Evolutionary conservation across 2,329 filamentous ascomycete genomes (phyloP), one percentile per base, ranked within the genome.

Genomic region (Cercospora nicotianae): DNA sequence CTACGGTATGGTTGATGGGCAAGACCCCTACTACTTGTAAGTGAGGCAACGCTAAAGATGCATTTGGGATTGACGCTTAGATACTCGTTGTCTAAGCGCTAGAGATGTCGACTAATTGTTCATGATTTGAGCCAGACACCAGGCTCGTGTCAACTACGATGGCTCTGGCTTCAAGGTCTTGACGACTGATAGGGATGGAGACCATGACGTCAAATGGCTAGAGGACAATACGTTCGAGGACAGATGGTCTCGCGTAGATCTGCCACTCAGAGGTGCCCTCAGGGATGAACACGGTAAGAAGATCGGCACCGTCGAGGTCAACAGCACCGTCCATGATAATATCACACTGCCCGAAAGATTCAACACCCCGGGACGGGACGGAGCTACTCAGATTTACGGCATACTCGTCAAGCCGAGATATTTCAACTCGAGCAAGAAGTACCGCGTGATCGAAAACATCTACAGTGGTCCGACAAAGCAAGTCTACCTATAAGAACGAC

Each of bases 11-110:
- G 53, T 64, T 20, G 48, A 60, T 53, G 60, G 36, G 16, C 65
- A 67, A 31, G 60, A 63, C 18, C 65, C 65, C 10, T 63, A 63
- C 36, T 31, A 60, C 23, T 58, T 60, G 36, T 61, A 67, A 23
- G 7, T 67, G 51, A 48, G 10, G 45, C 45, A 18, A 23, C 23
- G 45, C 45, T 48, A 7, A n/a, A 48, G 9, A 23, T 23, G 8
- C 18, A 48, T 48, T 23, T 48, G 45, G 42, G 42, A 48, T 8
- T 48, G 42, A 48, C 23, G 20, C 42, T 45, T 45, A 7, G 42
- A 20, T 20, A 23, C n/a, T 23, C 45, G 10, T 48, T 48, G 45
- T n/a, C 1, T 9, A 48, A 23, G 18, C 12, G 20, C 45, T 23
- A 48, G 45, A 48, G 45, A 48, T 48, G 45, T 48, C 18, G 45